These are phyloP conservation scores for Rhodosporidiobolus sp. DNA, from an alignment of 768 basidiomycete species.

Conservation along the genomic window DNA sequence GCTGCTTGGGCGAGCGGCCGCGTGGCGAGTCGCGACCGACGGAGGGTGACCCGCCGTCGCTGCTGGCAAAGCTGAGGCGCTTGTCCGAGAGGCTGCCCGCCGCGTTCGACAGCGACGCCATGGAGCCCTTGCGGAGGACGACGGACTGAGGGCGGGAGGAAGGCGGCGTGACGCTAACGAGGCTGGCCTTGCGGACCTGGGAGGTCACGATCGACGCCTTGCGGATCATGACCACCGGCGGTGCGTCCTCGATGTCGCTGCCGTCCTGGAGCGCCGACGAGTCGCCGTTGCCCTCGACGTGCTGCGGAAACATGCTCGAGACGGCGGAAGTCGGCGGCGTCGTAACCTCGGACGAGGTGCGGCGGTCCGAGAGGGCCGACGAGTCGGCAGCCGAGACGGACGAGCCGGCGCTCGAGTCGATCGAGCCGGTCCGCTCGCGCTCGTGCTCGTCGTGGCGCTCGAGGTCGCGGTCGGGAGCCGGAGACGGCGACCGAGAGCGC, in stretches of 20 bases:
- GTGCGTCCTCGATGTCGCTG: background rate
- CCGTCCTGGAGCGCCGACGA: background rate
- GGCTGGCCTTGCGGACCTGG: constrained; percentile 25
- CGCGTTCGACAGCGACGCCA: background rate
- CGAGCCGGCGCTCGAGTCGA: background rate
- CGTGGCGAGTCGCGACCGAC: background rate
- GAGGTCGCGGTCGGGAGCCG: background rate
- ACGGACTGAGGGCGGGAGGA: constrained; percentile 24
- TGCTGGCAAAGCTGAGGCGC: background rate
- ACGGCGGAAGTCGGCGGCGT: constrained; percentile 26
- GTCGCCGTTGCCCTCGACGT: too few relatives aligned
- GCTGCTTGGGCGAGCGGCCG: background rate
- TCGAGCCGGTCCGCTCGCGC: background rate
- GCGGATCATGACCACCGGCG: constrained; percentile 19
- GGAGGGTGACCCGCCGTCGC: background rate
- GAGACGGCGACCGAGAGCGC: background rate
- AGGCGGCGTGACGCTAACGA: constrained; percentile 45
- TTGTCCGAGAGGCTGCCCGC: background rate
- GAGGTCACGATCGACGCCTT: constrained; percentile 8
- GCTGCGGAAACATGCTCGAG: background rate
- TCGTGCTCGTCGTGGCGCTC: background rate
- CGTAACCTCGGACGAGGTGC: constrained; percentile 30
- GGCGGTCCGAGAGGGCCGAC: constrained; percentile 29
- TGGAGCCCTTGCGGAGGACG: constrained; percentile 13
- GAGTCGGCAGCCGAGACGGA: background rate